Evolutionary conservation across 371 early-diverging fungal species (phyloP), one percentile per base, ranked within the genome.

Genomic region (Mucor irregularis): DNA sequence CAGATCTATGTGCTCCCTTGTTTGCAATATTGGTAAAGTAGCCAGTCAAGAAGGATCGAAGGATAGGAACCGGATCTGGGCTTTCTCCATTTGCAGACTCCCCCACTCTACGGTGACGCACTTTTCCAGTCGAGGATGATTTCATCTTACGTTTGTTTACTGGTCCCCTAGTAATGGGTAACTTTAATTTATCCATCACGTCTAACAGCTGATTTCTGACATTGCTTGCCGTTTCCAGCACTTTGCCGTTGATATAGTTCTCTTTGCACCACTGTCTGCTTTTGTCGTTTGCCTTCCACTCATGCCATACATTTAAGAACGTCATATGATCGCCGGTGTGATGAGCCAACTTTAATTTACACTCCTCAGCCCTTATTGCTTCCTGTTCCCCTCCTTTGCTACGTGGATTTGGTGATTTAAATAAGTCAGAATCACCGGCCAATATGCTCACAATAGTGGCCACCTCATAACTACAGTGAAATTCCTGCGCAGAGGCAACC

Each of bases 281-380:
- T 66, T 86, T 92, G 39, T 85, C 83, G 14, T 89, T 80, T 43
- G 90, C 86, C 47, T 85, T 84, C 90, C 92, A 98, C 65, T 88
- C 84, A 38, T 91, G 79, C 88, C 91, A 99, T 2, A 97, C 83
- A 24, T 92, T 86, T 25, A 97, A 70, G 25, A 94, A 72, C 3
- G 92, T 89, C 49, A 97, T 74, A 68, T 97, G 97, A 68, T 99
- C 99, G 9, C 99, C 99, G 13, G 82, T 76, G 14, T 69, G 74
- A 50, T 88, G 81, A 16, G 78, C 76, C 21, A 83, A 75, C 55
- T 89, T 87, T 62, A 75, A 66, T 46, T 87, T 79, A 7, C 92
- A 90, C 31, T 87, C 84, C 31, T 95, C 92, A 0, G 96, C 98
- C 35, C 85, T 83, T 13, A 84, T 74, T 19, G 74, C 64, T 9